Conservation (phyloP, 1,139 yeast genomes). For the Arxiozyma heterogenica region DNA sequence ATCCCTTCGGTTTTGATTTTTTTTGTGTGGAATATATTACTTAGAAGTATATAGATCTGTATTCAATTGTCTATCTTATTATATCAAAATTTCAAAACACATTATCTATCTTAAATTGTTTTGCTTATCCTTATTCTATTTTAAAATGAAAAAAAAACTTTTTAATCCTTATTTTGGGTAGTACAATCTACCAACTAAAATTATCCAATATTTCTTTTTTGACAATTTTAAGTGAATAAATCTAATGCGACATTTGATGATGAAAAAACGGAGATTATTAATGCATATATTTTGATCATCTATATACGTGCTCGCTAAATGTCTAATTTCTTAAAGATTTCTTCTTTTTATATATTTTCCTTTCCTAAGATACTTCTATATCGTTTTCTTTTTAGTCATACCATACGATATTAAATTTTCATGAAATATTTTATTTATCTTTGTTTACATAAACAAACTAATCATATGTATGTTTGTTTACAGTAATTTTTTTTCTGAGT, state of each 20-base stretch:
- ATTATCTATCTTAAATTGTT: background rate
- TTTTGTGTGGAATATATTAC: no score
- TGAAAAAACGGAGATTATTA: background rate
- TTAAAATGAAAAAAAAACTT: no score
- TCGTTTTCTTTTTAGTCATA: background rate
- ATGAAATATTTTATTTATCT: background rate
- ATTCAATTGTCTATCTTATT: background rate
- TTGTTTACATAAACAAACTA: background rate
- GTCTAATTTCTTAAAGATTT: no score
- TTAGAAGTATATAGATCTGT: background rate
- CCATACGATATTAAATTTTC: background rate
- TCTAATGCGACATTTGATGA: no score
- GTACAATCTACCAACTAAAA: background rate
- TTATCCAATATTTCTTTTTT: no score
- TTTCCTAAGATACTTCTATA: background rate
- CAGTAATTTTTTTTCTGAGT: no score
- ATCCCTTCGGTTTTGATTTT: background rate
- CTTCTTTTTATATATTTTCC: no score
- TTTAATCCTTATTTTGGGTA: background rate
- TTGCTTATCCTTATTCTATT: no score
- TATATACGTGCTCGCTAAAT: no score
- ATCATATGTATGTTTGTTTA: background rate
- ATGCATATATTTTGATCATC: no score
- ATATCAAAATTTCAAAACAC: background rate
- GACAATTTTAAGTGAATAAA: no score